Evolutionary conservation across 129 eudicot genomes (phyloP).

Genomic region (Artemisia tridentata): DNA sequence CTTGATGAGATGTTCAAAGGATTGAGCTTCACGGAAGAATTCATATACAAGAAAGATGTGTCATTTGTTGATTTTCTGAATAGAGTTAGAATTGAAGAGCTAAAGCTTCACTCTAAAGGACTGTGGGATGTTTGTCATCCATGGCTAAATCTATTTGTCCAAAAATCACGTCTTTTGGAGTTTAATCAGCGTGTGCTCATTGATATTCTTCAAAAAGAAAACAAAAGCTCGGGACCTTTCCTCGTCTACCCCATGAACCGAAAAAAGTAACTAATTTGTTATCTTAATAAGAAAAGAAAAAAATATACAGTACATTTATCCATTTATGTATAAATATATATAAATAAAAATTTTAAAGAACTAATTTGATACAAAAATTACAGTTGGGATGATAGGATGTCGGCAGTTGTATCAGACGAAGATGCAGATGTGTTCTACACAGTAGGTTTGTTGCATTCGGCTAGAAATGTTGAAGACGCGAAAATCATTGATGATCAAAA

Average conservation of each 20-base stretch:
- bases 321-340: background rate
- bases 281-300: too few species aligned
- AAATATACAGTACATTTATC: too few species aligned
- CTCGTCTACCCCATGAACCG: slow-evolving; percentile 74
- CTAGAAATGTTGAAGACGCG: slow-evolving; percentile 31
- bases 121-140: slow-evolving; percentile 84
- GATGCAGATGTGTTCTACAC: slow-evolving; percentile 72
- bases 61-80: slow-evolving; percentile 50
- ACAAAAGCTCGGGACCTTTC: slow-evolving; percentile 59
- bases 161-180: slow-evolving; percentile 56
- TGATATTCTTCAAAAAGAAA: slow-evolving; percentile 44
- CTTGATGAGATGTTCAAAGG: slow-evolving; percentile 38
- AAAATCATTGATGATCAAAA: slow-evolving; percentile 51
- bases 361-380: background rate
- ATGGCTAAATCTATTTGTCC: slow-evolving; percentile 83
- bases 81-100: slow-evolving; percentile 68
- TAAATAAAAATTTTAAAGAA: background rate
- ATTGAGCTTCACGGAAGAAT: slow-evolving; percentile 44
- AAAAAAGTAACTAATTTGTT: slow-evolving; percentile 40
- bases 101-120: slow-evolving; percentile 53
- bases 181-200: slow-evolving; percentile 58
- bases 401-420: slow-evolving; percentile 72
- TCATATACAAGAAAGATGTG: slow-evolving; percentile 59
- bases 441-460: slow-evolving; percentile 57
- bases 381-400: slow-evolving; percentile 92